Percentiles rank a stretch among this genome's conserved stretches.
phyloP scores from a whole-genome alignment of 179 eudicot genomes.

The Actinidia chinensis region DNA sequence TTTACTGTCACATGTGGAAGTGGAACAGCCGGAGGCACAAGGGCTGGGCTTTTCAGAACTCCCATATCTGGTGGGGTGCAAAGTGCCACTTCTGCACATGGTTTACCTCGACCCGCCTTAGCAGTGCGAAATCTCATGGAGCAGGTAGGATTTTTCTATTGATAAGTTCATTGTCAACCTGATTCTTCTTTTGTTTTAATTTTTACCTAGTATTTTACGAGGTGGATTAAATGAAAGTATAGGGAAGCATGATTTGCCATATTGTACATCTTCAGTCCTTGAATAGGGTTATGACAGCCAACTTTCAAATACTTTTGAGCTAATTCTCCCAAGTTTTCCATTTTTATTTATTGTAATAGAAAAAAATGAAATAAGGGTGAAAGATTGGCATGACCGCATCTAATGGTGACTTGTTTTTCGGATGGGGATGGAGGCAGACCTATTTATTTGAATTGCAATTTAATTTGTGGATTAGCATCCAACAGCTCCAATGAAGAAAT shows the following conservation, averaged over 20 bases:
- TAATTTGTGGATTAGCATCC: not conserved
- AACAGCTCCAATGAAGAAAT: not conserved
- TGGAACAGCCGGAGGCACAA: conserved; percentile 51
- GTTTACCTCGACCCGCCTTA: conserved; percentile 87
- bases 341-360: not conserved
- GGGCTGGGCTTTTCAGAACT: conserved; percentile 95
- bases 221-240: too few relatives aligned
- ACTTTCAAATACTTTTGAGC: not conserved
- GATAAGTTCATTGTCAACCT: not conserved
- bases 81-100: conserved; percentile 98
- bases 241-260: not conserved
- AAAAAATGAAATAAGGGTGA: not conserved
- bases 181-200: not conserved
- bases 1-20: conserved; percentile 19
- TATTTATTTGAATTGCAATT: not conserved
- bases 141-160: conserved; percentile 48
- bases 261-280: not conserved
- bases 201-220: too few relatives aligned
- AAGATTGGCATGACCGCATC: not conserved
- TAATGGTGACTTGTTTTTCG: too few relatives aligned
- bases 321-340: not conserved
- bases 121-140: conserved; percentile 99
- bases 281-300: not conserved
- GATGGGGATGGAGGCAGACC: not conserved
- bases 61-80: conserved; percentile 99